Percentiles rank a stretch among this genome's conserved stretches.
Evolutionary conservation across 768 basidiomycete species (phyloP).

Genomic region (Boletus sp.): DNA sequence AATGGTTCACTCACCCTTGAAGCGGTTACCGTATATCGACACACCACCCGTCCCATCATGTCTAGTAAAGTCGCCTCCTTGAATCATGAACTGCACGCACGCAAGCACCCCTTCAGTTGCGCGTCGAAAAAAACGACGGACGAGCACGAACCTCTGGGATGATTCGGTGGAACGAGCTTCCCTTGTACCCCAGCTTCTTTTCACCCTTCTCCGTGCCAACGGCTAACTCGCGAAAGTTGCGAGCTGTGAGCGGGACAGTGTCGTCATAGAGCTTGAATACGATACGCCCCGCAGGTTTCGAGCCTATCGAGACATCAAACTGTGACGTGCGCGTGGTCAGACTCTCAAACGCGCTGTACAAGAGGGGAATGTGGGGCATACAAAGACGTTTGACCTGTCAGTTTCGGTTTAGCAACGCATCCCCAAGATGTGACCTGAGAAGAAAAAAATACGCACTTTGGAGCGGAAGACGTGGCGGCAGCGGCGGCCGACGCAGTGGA

Average conservation of each 20-base stretch:
- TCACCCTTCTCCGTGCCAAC: conserved; percentile 41
- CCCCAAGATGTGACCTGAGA: neutral
- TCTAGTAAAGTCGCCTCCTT: conserved; percentile 82
- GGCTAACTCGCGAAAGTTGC: conserved; percentile 79
- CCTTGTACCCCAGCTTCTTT: conserved; percentile 69
- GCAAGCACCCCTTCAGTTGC: neutral
- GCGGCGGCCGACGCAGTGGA: conserved; percentile 39
- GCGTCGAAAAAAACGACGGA: neutral
- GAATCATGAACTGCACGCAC: conserved; percentile 67
- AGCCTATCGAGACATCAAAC: conserved; percentile 67
- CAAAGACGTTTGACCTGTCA: conserved; percentile 27
- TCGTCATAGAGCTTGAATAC: conserved; percentile 83
- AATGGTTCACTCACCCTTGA: conserved; percentile 48
- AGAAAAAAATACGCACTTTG: conserved; percentile 12
- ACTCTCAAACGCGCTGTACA: neutral
- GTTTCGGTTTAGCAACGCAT: conserved; percentile 1
- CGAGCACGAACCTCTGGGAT: conserved; percentile 52
- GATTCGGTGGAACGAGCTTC: conserved; percentile 67
- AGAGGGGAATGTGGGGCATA: conserved; percentile 24
- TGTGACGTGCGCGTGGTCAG: conserved; percentile 20
- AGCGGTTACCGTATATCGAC: conserved; percentile 82
- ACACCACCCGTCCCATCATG: conserved; percentile 78
- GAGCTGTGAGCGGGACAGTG: conserved; percentile 74
- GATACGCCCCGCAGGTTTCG: conserved; percentile 61
- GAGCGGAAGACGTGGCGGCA: conserved; percentile 9